Base-by-base conservation (phyloP, 306 rosid genomes). In the Prunus mume region DNA sequence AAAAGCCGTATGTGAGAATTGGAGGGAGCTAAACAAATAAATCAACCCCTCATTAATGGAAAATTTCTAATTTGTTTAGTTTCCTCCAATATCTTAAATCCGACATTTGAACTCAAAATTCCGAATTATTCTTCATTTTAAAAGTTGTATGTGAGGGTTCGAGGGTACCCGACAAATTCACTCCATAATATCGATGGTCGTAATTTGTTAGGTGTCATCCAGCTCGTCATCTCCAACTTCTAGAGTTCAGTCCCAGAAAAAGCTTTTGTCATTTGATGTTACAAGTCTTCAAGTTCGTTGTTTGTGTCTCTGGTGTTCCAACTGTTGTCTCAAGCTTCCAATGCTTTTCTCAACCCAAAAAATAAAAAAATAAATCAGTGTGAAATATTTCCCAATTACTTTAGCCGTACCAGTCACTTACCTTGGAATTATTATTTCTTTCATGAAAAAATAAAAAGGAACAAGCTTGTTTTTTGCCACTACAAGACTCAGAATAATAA, bases 141-240 rank as follows among this genome's bases (percentile, higher is more conserved):
- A 10, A 34, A 72, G 76, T 72, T 0, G 41, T 38, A 56, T 4
- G 6, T 13, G 32, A 68, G 72, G 2, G 41, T 46, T 24, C 15
- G 41, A 68, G 57, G 56, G n/a, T 46, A 25, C 58, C 43, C 25
- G 14, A 68, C 12, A 68, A 24, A 24, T 10, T 68, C 14, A 2
- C 34, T 38, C 43, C 43, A 0, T 45, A 12, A 22, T 1, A 24
- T 24, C 4, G 3, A 25, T 13, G 5, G 43, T 12, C 3, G 2
- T 50, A 49, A 28, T 74, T 25, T 62, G 69, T 24, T 46, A 27
- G 57, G 20, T 74, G 43, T 46, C 38, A 58, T 74, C 70, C 68
- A 57, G 9, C 43, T 38, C 43, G 9, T 6, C 9, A 38, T 38
- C 2, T 7, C 9, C 43, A 38, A 38, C 43, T 38, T 38, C 43